Evolutionary conservation across 2,329 filamentous ascomycete genomes (phyloP).

Genomic region (Thermothelomyces thermophilus): DNA sequence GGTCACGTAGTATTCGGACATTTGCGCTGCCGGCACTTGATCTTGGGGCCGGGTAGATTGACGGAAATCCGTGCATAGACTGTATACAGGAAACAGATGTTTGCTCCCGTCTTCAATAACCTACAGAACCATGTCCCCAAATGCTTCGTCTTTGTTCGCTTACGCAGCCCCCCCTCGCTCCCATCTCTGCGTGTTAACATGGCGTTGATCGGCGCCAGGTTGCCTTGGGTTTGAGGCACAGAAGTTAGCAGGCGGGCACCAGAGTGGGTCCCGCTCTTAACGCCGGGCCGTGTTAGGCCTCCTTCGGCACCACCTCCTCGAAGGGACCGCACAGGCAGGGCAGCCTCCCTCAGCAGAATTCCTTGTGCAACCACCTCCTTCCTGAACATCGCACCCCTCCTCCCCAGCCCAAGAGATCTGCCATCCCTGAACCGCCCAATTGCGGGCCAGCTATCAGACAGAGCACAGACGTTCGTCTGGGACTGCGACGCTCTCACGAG

Average conservation of each 20-base stretch:
- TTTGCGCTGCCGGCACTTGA: not conserved
- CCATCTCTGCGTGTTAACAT: too few species aligned
- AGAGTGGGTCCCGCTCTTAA: not conserved
- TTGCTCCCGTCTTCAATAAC: too few species aligned
- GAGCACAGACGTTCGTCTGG: conserved; percentile 15
- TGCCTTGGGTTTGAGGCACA: not conserved
- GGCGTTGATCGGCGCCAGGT: too few species aligned
- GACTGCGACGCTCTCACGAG: conserved; percentile 11
- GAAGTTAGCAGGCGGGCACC: not conserved
- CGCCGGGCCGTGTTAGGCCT: conserved; percentile 3
- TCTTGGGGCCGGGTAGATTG: not conserved
- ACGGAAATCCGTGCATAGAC: too few species aligned
- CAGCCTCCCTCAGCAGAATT: conserved; percentile 18
- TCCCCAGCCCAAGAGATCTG: conserved; percentile 9
- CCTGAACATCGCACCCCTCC: conserved; percentile 18
- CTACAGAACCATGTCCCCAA: too few species aligned
- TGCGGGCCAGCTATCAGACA: conserved; percentile 9
- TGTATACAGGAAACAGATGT: not conserved
- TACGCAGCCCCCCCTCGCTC: too few species aligned
- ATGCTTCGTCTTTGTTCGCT: too few species aligned
- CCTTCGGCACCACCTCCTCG: not conserved
- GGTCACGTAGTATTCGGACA: conserved; percentile 3
- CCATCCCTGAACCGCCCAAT: conserved; percentile 16
- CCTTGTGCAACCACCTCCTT: conserved; percentile 21
- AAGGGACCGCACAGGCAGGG: not conserved